These are phyloP conservation scores for Diaporthe citrichinensis DNA, from an alignment of 2,329 filamentous ascomycete species.

Conservation along the genomic window DNA sequence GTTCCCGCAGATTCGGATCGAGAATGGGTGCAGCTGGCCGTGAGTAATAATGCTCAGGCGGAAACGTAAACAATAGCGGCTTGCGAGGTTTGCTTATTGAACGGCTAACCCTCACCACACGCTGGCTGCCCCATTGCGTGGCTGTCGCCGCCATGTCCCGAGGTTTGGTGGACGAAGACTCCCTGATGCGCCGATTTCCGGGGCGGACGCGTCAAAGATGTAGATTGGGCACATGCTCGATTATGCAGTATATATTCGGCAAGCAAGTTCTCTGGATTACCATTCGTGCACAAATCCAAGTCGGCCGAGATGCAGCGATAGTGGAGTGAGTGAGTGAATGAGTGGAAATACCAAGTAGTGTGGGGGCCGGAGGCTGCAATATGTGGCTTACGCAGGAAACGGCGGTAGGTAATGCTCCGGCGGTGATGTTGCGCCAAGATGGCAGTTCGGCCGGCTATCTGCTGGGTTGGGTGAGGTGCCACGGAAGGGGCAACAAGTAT, in stretches of 20 bases:
- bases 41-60: background rate
- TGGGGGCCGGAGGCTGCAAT: background rate
- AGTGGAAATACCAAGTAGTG: background rate
- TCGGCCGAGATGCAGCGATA: slow-evolving; percentile 30
- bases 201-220: background rate
- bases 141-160: slow-evolving; percentile 9
- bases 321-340: slow-evolving; percentile 2
- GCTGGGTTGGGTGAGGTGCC: slow-evolving; percentile 27
- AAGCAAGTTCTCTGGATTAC: background rate
- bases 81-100: background rate
- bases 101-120: background rate
- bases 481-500: background rate
- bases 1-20: background rate
- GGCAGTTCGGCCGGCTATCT: background rate
- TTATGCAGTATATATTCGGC: background rate
- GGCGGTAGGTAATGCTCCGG: slow-evolving; percentile 16
- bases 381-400: background rate
- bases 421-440: slow-evolving; percentile 9
- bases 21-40: background rate
- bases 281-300: slow-evolving; percentile 20
- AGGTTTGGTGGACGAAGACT: too few species aligned
- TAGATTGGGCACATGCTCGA: background rate
- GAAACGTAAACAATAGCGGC: background rate
- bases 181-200: background rate
- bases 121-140: background rate